Conservation (phyloP, 2,329 filamentous ascomycete genomes). For the Colletotrichum tabaci region DNA sequence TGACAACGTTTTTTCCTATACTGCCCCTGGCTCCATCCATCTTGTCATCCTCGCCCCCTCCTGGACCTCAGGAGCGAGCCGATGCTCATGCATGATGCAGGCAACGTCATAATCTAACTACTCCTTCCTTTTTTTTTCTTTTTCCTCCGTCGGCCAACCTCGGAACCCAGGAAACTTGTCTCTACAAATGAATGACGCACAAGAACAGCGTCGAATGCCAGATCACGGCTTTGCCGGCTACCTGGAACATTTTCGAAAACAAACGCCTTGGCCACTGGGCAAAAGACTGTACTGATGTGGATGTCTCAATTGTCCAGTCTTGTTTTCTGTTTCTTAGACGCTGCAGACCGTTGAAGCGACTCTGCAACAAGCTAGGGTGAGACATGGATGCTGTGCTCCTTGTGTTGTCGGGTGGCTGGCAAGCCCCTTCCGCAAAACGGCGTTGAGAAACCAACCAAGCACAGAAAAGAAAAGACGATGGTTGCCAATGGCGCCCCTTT, state of each 20-base stretch:
- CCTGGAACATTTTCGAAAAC: background rate
- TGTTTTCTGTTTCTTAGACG: background rate
- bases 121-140: slow-evolving; percentile 23
- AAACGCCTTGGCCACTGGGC: background rate
- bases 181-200: background rate
- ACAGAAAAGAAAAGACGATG: slow-evolving; percentile 3
- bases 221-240: background rate
- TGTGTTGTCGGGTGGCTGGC: slow-evolving; percentile 15
- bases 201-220: background rate
- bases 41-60: background rate
- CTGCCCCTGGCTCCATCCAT: background rate
- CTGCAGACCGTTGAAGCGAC: background rate
- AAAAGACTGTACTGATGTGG: no score
- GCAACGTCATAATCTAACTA: slow-evolving; percentile 32
- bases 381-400: background rate
- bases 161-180: background rate
- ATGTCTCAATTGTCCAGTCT: background rate
- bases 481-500: background rate
- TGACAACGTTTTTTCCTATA: background rate
- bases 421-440: slow-evolving; percentile 31
- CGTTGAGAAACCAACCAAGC: background rate
- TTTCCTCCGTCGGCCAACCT: slow-evolving; percentile 16
- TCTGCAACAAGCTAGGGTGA: slow-evolving; percentile 5
- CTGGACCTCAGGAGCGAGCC: slow-evolving; percentile 1
- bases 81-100: slow-evolving; percentile 3